Evolutionary conservation across 208 protist species (phyloP).

Genomic region (Crithidia bombi): DNA sequence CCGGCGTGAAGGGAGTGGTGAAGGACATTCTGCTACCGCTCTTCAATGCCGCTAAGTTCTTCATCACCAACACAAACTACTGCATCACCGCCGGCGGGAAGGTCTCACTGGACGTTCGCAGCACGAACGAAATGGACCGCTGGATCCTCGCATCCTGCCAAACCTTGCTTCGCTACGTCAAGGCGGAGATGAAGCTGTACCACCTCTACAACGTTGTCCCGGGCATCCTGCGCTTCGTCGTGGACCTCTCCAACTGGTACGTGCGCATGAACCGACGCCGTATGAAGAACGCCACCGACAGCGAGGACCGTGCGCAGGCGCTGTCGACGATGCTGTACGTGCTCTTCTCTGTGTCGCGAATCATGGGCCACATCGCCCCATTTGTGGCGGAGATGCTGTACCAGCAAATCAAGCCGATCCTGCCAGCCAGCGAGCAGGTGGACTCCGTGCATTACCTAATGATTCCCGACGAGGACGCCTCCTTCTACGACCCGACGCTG

Average conservation of each 20-base stretch:
- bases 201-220: slow-evolving; percentile 99
- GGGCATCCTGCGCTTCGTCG: slow-evolving; percentile 96
- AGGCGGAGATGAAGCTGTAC: slow-evolving; percentile 97
- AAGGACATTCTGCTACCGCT: slow-evolving; percentile 99
- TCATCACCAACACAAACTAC: slow-evolving; percentile 94
- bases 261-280: slow-evolving; percentile 97
- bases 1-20: slow-evolving; percentile 96
- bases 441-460: slow-evolving; percentile 95
- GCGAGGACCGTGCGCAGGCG: slow-evolving; percentile 80
- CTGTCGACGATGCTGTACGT: slow-evolving; percentile 94
- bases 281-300: slow-evolving; percentile 89
- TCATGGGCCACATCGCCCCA: slow-evolving; percentile 99
- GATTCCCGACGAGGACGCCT: slow-evolving; percentile 84
- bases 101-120: slow-evolving; percentile 65
- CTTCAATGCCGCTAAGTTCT: slow-evolving; percentile 99
- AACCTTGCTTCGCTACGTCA: slow-evolving; percentile 95
- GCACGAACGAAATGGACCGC: slow-evolving; percentile 97
- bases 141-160: slow-evolving; percentile 98
- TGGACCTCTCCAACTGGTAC: slow-evolving; percentile 99
- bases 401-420: slow-evolving; percentile 94
- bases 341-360: slow-evolving; percentile 85
- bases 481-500: slow-evolving; percentile 71
- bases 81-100: slow-evolving; percentile 58
- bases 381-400: slow-evolving; percentile 99
- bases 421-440: slow-evolving; percentile 84